A percentile compares a stretch with the other conserved stretches of the same genome.
phyloP scores from a whole-genome alignment of 495 filamentous ascomycete species.

The Tricharina praecox region DNA sequence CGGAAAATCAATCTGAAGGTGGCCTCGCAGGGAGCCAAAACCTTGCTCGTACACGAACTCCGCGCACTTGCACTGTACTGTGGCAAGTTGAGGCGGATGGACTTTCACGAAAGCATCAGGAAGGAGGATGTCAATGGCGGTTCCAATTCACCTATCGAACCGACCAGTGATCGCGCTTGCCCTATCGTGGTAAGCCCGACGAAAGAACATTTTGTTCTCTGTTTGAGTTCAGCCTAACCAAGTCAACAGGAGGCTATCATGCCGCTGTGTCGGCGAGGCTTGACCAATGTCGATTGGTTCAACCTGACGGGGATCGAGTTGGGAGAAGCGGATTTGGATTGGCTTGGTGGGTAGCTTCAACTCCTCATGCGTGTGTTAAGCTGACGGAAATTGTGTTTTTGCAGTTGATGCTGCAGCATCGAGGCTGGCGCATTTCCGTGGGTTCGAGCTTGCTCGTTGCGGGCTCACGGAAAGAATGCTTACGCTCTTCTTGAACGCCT shows the following conservation, averaged over 20 bases:
- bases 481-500: constrained; percentile 39
- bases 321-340: constrained; percentile 63
- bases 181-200: constrained; percentile 44
- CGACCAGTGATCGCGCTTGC: constrained; percentile 43
- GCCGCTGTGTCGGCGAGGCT: constrained; percentile 52
- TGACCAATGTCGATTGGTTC: constrained; percentile 67
- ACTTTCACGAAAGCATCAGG: constrained; percentile 36
- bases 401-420: constrained; percentile 48
- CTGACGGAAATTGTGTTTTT: too few species aligned
- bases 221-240: background rate
- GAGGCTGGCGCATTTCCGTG: constrained; percentile 50
- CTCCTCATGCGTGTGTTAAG: too few species aligned
- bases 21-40: constrained; percentile 34
- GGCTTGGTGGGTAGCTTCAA: constrained; percentile 29
- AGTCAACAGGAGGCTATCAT: constrained; percentile 45
- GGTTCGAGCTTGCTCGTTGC: constrained; percentile 68
- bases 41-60: constrained; percentile 55
- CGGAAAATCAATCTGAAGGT: constrained; percentile 37
- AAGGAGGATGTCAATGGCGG: background rate
- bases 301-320: constrained; percentile 65
- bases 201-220: background rate
- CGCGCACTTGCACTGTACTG: constrained; percentile 54
- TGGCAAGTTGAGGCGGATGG: constrained; percentile 42
- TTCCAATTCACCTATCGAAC: constrained; percentile 15
- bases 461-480: constrained; percentile 46